Conservation (phyloP, 2,329 filamentous ascomycete species). For the Colletotrichum plurivorum region DNA sequence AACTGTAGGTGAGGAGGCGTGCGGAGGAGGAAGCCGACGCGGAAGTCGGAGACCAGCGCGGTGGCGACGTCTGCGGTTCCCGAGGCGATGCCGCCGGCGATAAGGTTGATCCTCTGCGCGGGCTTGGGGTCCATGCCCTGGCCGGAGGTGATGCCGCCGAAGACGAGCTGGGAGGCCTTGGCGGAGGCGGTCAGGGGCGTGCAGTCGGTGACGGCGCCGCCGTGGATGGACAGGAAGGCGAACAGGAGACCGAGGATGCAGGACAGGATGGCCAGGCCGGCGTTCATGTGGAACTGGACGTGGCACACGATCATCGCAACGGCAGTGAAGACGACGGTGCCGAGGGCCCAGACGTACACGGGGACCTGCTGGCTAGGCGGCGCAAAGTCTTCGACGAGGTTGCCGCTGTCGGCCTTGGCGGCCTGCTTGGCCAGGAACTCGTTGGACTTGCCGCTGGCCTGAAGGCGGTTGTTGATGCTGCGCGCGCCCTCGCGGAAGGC, state of each 20-base stretch:
- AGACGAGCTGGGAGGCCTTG: conserved; percentile 78
- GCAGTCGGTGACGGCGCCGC: conserved; percentile 69
- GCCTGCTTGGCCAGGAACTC: conserved; percentile 53
- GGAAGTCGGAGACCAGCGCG: conserved; percentile 74
- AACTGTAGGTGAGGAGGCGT: conserved; percentile 77
- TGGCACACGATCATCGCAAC: conserved; percentile 65
- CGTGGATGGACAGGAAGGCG: conserved; percentile 66
- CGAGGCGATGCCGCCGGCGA: conserved; percentile 71
- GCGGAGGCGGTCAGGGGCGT: conserved; percentile 76
- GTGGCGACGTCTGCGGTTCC: conserved; percentile 69
- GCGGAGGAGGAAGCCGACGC: conserved; percentile 76
- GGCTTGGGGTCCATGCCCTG: conserved; percentile 60
- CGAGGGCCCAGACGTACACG: conserved; percentile 65
- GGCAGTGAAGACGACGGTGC: conserved; percentile 61
- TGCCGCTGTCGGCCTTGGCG: conserved; percentile 49
- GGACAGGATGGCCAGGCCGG: conserved; percentile 68
- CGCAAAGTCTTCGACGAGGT: conserved; percentile 56
- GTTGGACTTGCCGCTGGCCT: conserved; percentile 49
- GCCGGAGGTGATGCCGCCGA: conserved; percentile 74
- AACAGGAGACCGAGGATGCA: conserved; percentile 71
- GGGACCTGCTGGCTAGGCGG: conserved; percentile 63
- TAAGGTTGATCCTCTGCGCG: conserved; percentile 75
- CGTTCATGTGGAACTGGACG: conserved; percentile 69
- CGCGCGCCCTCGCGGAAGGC: conserved; percentile 49
- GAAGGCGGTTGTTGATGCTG: conserved; percentile 50